Evolutionary conservation across 1,284 basidiomycete genomes (phyloP).

Genomic region (Porogramme epimiltina): DNA sequence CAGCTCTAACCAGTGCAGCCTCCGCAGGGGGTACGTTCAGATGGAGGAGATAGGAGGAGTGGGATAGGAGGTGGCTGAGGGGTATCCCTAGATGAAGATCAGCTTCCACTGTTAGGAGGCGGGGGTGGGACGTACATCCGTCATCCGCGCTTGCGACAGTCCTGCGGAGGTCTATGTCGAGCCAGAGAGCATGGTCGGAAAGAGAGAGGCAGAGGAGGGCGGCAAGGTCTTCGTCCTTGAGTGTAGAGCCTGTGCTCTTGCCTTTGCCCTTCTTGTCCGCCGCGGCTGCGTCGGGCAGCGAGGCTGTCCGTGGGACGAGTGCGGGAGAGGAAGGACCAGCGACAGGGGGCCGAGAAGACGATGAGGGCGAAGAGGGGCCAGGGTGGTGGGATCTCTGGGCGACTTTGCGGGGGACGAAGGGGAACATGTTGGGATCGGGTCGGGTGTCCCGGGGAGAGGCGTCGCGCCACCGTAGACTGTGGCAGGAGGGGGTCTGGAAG

Average conservation of each 20-base stretch:
- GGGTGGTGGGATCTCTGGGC: constrained; percentile 13
- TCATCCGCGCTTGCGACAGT: constrained; percentile 45
- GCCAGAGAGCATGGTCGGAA: constrained; percentile 68
- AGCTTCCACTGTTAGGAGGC: constrained; percentile 11
- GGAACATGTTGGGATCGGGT: constrained; percentile 22
- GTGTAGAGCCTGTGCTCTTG: constrained; percentile 2
- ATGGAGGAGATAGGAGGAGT: constrained; percentile 36
- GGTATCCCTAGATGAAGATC: constrained; percentile 51
- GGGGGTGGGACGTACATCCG: constrained; percentile 48
- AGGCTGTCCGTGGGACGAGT: neutral
- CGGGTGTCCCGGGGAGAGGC: no score
- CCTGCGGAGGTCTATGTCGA: constrained; percentile 51
- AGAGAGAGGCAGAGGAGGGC: constrained; percentile 55
- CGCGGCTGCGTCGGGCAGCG: neutral
- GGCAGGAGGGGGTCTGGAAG: no score
- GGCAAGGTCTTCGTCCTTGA: constrained; percentile 45
- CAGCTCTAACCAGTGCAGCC: constrained; percentile 50
- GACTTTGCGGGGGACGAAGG: constrained; percentile 32
- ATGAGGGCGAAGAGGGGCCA: neutral
- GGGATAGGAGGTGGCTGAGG: constrained; percentile 50
- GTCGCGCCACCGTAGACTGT: no score
- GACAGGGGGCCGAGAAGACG: neutral
- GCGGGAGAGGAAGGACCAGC: neutral
- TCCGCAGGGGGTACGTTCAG: constrained; percentile 41
- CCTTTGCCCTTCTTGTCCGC: constrained; percentile 20